phyloP scores from a whole-genome alignment of 306 rosid genomes.

The Dryas drummondii region DNA sequence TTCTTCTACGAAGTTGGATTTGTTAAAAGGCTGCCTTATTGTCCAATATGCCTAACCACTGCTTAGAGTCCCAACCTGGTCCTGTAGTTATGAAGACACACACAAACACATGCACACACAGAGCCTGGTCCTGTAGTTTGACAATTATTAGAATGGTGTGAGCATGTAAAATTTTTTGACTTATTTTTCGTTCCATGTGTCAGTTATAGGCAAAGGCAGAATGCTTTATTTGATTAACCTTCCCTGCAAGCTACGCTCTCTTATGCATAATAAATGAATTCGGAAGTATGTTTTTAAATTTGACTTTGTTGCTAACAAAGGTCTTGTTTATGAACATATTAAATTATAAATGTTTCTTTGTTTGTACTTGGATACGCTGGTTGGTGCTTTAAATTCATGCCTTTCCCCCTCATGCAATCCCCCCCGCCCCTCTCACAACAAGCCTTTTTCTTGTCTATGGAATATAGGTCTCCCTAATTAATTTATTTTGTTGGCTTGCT shows the following conservation, averaged over 20 bases:
- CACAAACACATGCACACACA: neutral
- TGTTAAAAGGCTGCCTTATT: neutral
- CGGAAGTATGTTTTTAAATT: neutral
- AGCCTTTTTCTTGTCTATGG: neutral
- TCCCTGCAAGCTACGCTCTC: neutral
- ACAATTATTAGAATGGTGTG: neutral
- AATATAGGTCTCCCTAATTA: constrained; percentile 2
- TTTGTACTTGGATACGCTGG: neutral
- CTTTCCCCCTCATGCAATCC: neutral
- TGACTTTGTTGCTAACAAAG: neutral
- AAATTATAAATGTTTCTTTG: neutral
- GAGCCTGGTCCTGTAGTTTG: neutral
- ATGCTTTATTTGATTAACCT: neutral
- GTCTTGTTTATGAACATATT: neutral
- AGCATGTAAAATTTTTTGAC: too few species aligned
- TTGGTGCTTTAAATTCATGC: neutral
- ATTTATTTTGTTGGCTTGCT: constrained; percentile 28
- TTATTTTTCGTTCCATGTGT: neutral
- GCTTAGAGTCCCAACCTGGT: neutral
- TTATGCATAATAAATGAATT: neutral
- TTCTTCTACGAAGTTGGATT: neutral
- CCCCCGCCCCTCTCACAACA: too few species aligned
- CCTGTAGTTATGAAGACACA: neutral
- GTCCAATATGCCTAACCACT: neutral
- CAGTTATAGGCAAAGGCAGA: neutral